phyloP scores from a whole-genome alignment of 257 asterid genomes.

The Plectranthus barbatus region DNA sequence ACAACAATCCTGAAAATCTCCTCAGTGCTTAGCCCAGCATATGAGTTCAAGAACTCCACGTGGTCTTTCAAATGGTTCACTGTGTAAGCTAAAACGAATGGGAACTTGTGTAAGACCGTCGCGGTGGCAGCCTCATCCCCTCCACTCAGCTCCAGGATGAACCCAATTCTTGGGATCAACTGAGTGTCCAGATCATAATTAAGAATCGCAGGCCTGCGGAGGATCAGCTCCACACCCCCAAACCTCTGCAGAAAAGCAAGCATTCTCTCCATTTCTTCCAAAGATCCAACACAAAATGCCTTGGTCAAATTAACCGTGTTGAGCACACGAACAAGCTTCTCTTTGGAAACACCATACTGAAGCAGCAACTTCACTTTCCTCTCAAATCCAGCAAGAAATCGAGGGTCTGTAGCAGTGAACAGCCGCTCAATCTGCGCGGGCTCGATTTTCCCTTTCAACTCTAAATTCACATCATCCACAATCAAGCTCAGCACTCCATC shows the following conservation, averaged over 20 bases:
- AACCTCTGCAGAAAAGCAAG: constrained; percentile 54
- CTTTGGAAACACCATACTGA: constrained; percentile 48
- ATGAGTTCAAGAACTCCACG: constrained; percentile 60
- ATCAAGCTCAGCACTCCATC: constrained; percentile 31
- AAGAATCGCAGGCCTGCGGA: constrained; percentile 70
- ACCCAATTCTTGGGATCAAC: constrained; percentile 64
- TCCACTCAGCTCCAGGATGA: constrained; percentile 57
- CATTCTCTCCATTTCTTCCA: constrained; percentile 53
- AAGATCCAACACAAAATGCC: constrained; percentile 54
- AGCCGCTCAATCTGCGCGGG: constrained; percentile 52
- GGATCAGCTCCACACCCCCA: constrained; percentile 58
- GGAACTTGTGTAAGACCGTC: constrained; percentile 51
- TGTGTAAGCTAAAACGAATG: constrained; percentile 60
- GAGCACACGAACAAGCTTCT: constrained; percentile 58
- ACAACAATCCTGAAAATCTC: constrained; percentile 69
- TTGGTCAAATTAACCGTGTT: constrained; percentile 53
- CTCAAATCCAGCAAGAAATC: constrained; percentile 52
- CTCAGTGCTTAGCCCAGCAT: constrained; percentile 56
- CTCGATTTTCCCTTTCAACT: constrained; percentile 45
- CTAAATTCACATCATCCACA: constrained; percentile 21
- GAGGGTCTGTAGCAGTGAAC: constrained; percentile 34
- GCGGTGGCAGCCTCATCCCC: constrained; percentile 50
- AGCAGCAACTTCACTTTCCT: constrained; percentile 48
- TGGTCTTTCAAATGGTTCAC: constrained; percentile 69
- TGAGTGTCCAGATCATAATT: constrained; percentile 61